phyloP scores from a whole-genome alignment of 768 basidiomycete genomes.

The Antrodiella citrinella region DNA sequence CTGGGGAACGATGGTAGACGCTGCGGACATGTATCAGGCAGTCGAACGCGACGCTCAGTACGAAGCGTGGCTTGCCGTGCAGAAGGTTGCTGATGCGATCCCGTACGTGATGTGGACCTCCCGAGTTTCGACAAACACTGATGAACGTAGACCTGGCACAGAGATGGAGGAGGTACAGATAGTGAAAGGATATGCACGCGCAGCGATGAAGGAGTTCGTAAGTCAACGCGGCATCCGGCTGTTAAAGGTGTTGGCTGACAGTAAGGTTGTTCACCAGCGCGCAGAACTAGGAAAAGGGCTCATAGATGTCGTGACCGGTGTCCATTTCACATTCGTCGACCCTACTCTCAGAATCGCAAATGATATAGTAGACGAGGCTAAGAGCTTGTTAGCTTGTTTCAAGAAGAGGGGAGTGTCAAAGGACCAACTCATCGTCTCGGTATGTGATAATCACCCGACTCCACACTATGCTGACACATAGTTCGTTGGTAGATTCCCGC shows the following conservation, averaged over 20 bases:
- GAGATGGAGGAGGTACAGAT: background rate
- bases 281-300: background rate
- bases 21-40: conserved; percentile 22
- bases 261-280: background rate
- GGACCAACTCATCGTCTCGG: conserved; percentile 41
- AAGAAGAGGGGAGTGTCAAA: conserved; percentile 29
- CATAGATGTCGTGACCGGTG: conserved; percentile 29
- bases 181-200: background rate
- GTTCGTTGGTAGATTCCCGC: conserved; percentile 66
- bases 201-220: no score
- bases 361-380: conserved; percentile 36
- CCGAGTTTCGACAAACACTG: background rate
- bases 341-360: conserved; percentile 22
- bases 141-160: no score
- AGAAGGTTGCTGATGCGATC: background rate
- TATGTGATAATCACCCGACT: conserved; percentile 20
- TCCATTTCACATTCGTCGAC: conserved; percentile 38
- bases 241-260: no score
- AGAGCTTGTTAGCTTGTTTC: conserved; percentile 33
- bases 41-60: conserved; percentile 21
- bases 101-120: background rate
- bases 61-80: conserved; percentile 27
- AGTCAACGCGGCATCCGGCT: no score
- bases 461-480: background rate
- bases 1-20: conserved; percentile 27